Percentiles rank a stretch among this genome's conserved stretches.
phyloP scores from a whole-genome alignment of 768 basidiomycete genomes.

The Hypholoma fasciculare region DNA sequence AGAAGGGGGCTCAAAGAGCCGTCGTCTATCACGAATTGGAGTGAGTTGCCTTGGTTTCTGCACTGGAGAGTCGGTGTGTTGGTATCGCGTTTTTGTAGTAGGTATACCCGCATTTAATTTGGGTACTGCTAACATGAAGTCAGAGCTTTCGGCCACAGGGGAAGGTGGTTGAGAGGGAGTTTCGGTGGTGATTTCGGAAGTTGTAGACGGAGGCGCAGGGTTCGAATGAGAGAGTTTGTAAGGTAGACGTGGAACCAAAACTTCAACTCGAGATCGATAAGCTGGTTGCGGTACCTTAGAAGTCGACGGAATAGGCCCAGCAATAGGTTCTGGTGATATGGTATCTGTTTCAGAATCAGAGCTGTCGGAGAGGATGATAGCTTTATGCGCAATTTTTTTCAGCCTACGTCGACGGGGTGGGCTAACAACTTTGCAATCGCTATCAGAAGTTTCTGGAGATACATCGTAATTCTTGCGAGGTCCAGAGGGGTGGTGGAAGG shows the following conservation, averaged over 20 bases:
- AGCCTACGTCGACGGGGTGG: slow-evolving; percentile 25
- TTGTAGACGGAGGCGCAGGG: neutral
- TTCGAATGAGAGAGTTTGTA: slow-evolving; percentile 19
- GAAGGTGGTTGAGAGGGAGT: neutral
- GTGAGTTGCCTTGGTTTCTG: slow-evolving; percentile 63
- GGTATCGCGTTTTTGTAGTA: slow-evolving; percentile 12
- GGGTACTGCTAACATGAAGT: no score
- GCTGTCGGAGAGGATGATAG: slow-evolving; percentile 48
- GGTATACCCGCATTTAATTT: neutral
- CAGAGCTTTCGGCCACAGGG: no score
- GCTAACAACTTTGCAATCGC: slow-evolving; percentile 21
- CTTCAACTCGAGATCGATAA: slow-evolving; percentile 31
- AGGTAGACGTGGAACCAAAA: slow-evolving; percentile 41
- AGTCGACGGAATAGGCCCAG: neutral
- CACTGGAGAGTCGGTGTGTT: slow-evolving; percentile 17
- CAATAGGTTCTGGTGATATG: neutral
- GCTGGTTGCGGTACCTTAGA: slow-evolving; percentile 2
- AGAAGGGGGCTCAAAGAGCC: slow-evolving; percentile 43
- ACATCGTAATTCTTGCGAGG: slow-evolving; percentile 2
- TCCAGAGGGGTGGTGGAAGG: slow-evolving; percentile 6
- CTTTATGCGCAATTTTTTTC: slow-evolving; percentile 24
- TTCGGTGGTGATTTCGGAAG: neutral
- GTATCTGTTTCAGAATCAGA: slow-evolving; percentile 31
- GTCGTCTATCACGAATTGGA: slow-evolving; percentile 54
- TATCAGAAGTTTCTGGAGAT: slow-evolving; percentile 13